phyloP scores from a whole-genome alignment of 1,284 basidiomycete species.

The Fomitopsis pinicola region DNA sequence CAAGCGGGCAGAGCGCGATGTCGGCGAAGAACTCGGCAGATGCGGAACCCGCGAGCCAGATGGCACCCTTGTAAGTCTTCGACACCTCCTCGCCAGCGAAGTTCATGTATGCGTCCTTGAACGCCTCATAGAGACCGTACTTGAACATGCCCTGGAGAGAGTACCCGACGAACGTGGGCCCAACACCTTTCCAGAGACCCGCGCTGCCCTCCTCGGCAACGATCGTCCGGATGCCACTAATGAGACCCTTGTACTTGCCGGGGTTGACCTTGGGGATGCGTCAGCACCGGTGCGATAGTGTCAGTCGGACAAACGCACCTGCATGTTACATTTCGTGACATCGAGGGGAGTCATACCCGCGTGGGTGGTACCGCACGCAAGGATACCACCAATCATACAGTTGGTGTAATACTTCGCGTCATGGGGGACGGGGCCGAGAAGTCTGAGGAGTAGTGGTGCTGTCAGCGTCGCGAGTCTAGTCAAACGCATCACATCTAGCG shows the following conservation, averaged over 20 bases:
- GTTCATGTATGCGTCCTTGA: conserved; percentile 92
- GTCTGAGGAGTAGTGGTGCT: conserved; percentile 31
- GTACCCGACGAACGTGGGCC: conserved; percentile 90
- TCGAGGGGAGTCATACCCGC: conserved; percentile 92
- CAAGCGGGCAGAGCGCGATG: conserved; percentile 77
- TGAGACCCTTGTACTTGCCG: conserved; percentile 72
- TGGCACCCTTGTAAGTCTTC: conserved; percentile 83
- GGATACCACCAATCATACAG: conserved; percentile 84
- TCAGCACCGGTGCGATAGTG: conserved; percentile 5
- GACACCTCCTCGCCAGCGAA: conserved; percentile 82
- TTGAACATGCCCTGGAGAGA: conserved; percentile 96
- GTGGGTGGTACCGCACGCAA: conserved; percentile 93
- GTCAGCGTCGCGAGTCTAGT: conserved; percentile 4
- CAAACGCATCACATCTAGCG: background rate
- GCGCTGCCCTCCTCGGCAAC: conserved; percentile 77
- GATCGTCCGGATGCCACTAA: conserved; percentile 70
- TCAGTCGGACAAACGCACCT: conserved; percentile 56
- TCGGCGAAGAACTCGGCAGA: conserved; percentile 96
- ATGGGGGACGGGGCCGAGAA: conserved; percentile 69
- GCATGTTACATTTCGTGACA: conserved; percentile 98
- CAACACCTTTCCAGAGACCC: conserved; percentile 93
- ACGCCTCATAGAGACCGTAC: conserved; percentile 94
- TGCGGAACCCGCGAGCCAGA: conserved; percentile 93
- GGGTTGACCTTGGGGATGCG: conserved; percentile 61
- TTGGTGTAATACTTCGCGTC: conserved; percentile 72